These are phyloP conservation scores for Elymus sibiricus DNA, from an alignment of 176 grass and related monocot genomes.

Conservation along the genomic window DNA sequence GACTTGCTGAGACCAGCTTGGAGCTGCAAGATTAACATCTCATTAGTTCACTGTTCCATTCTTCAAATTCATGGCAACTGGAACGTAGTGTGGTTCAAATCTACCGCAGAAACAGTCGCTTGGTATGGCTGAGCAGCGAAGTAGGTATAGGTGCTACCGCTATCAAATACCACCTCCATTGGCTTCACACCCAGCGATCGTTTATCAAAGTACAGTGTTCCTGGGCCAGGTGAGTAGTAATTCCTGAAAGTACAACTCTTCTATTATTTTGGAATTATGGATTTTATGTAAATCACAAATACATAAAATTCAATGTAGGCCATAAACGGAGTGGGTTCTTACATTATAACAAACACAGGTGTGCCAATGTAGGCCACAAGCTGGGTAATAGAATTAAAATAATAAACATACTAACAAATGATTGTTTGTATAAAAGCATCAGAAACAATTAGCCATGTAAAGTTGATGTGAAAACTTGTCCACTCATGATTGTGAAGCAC, in stretches of 20 bases:
- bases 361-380: too few species aligned
- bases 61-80: not conserved
- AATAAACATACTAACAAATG: not conserved
- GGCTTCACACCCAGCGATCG: conserved; percentile 49
- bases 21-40: conserved; percentile 47
- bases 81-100: not conserved
- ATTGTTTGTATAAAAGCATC: not conserved
- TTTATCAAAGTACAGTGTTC: conserved; percentile 50
- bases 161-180: conserved; percentile 87
- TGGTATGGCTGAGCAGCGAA: conserved; percentile 65
- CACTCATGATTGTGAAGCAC: too few species aligned
- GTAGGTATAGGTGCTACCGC: conserved; percentile 90
- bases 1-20: conserved; percentile 54
- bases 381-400: not conserved
- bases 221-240: conserved; percentile 86
- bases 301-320: too few species aligned
- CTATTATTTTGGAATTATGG: not conserved
- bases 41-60: conserved; percentile 16
- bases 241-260: conserved; percentile 37
- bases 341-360: too few species aligned
- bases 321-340: too few species aligned
- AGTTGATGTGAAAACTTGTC: not conserved
- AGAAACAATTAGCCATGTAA: not conserved
- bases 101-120: conserved; percentile 76
- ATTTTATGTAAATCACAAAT: not conserved